Base-by-base conservation (phyloP, 2,329 filamentous ascomycete genomes). In the Nothopassalora personata region DNA sequence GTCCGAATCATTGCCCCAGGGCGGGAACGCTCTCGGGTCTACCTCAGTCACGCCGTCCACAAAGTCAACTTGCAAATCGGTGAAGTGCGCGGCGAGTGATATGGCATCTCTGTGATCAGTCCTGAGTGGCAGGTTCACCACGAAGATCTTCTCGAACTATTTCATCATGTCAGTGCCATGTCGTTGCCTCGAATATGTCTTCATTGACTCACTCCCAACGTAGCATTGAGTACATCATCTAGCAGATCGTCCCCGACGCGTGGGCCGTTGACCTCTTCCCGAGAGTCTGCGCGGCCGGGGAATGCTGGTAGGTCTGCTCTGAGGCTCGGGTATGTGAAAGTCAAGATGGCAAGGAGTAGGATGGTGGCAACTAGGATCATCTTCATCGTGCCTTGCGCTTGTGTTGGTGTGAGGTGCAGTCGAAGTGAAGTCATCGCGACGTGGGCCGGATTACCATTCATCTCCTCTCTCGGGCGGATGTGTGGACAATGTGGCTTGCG, bases 21-120 rank as follows among this genome's bases (percentile, higher is more conserved):
- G 74, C 0, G 70, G 64, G 1, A 80, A 69, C 0, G 71, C 60
- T 2, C 71, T 68, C 33, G 43, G 13, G 34, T 58, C 56, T 23
- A 68, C 57, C 0, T 75, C 77, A 7, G 71, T 67, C 0, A 81
- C 70, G 3, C 80, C 81, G 27, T 80, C 74, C 0, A 81, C 70
- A 67, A 77, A 83, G 1, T 76, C 75, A 28, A 83, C 66, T 0
- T 73, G 66, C 7, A 83, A 65, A 11, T 74, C 74, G 28, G 73
- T 80, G 6, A 80, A 72, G 1, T 76, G 74, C 1, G 79, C 79
- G 1, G 78, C 77, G 6, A 82, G 70, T 1, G 74, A 71, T 66
- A 83, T 76, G 2, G 77, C 73, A 70, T 84, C 80, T 47, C 79
- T 75, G 9, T 80, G 76, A 62, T 84, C 82, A 23, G 75, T 79